These are phyloP conservation scores for Oryza punctata DNA, from an alignment of 176 grass and related monocot genomes.

Conservation along the genomic window DNA sequence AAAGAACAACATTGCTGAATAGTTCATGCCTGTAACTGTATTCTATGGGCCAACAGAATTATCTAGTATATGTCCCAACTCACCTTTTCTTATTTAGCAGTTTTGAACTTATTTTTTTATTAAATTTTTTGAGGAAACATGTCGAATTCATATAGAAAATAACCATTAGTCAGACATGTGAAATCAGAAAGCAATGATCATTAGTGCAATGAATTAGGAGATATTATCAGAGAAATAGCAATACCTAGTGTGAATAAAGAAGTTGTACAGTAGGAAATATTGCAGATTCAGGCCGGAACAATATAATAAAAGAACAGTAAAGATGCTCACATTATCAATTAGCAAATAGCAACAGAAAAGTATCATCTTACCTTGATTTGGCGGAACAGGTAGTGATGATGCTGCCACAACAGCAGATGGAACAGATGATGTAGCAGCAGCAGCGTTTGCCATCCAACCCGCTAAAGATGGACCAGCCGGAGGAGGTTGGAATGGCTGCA, in stretches of 20 bases:
- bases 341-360: neutral
- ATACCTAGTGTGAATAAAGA: neutral
- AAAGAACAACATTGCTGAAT: slow-evolving; percentile 19
- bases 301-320: slow-evolving; percentile 1
- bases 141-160: neutral
- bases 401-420: slow-evolving; percentile 76
- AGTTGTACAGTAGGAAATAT: neutral
- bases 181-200: neutral
- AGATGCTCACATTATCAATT: slow-evolving; percentile 4
- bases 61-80: neutral
- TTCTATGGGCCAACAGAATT: neutral
- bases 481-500: slow-evolving; percentile 78
- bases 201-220: too few species aligned
- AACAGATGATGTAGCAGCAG: slow-evolving; percentile 77
- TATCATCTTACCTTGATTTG: slow-evolving; percentile 70
- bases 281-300: neutral
- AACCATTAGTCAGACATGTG: neutral
- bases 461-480: slow-evolving; percentile 78
- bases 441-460: slow-evolving; percentile 86
- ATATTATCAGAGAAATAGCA: too few species aligned
- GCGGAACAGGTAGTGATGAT: slow-evolving; percentile 71
- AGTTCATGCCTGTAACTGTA: neutral
- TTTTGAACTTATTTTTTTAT: neutral
- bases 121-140: neutral
- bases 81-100: slow-evolving; percentile 2